A percentile compares a stretch with the other conserved stretches of the same genome.
Evolutionary conservation across 352 stramenopile genomes (phyloP).

Genomic region (Phytophthora palmivora): DNA sequence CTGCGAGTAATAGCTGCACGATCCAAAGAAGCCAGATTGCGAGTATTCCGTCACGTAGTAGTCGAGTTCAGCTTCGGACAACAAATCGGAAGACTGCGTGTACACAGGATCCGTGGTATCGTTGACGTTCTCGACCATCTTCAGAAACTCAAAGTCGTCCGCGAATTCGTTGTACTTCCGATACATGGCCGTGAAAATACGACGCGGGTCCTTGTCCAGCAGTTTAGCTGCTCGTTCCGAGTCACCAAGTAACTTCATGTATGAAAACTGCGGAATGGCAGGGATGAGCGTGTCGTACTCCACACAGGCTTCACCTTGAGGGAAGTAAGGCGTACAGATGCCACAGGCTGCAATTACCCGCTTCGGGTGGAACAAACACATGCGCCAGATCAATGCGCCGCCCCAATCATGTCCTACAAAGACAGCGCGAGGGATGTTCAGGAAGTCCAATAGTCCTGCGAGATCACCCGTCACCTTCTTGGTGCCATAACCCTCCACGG

Average conservation of each 20-base stretch:
- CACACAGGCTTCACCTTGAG: slow-evolving; percentile 46
- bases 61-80: slow-evolving; percentile 55
- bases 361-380: slow-evolving; percentile 67
- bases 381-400: slow-evolving; percentile 58
- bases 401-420: slow-evolving; percentile 81
- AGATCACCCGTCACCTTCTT: slow-evolving; percentile 64
- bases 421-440: slow-evolving; percentile 68
- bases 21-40: slow-evolving; percentile 56
- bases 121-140: slow-evolving; percentile 39
- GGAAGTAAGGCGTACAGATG: slow-evolving; percentile 71
- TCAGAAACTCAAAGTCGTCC: slow-evolving; percentile 40
- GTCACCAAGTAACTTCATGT: slow-evolving; percentile 65
- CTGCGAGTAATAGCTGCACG: slow-evolving; percentile 58
- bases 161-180: slow-evolving; percentile 47
- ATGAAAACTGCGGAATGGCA: slow-evolving; percentile 58
- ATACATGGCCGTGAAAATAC: slow-evolving; percentile 60
- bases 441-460: slow-evolving; percentile 51
- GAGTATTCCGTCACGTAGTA: slow-evolving; percentile 65
- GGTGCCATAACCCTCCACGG: slow-evolving; percentile 50
- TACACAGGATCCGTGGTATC: slow-evolving; percentile 40
- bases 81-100: slow-evolving; percentile 45
- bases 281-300: slow-evolving; percentile 51
- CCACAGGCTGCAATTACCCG: slow-evolving; percentile 55
- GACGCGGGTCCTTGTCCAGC: slow-evolving; percentile 47
- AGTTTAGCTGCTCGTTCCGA: slow-evolving; percentile 40